phyloP scores from a whole-genome alignment of 257 asterid species.

The Gentiana macrophylla region DNA sequence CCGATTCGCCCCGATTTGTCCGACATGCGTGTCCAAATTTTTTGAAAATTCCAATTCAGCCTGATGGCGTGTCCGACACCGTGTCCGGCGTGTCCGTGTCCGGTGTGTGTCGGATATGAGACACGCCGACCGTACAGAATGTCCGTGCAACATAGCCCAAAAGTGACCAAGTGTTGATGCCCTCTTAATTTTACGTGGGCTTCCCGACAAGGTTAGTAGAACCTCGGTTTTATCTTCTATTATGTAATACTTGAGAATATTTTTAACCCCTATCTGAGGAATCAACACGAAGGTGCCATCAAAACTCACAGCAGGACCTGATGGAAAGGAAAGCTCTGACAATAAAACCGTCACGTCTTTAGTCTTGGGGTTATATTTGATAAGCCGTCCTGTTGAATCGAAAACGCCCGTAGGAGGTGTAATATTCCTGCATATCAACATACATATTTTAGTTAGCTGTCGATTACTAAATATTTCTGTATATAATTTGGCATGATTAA shows the following conservation, averaged over 20 bases:
- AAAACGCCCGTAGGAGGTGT: slow-evolving; percentile 5
- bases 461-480: no score
- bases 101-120: no score
- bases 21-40: no score
- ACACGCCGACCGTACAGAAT: no score
- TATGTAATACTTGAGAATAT: slow-evolving; percentile 24
- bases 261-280: slow-evolving; percentile 20
- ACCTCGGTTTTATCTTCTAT: slow-evolving; percentile 26
- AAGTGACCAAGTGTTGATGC: slow-evolving; percentile 23
- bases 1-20: no score
- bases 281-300: slow-evolving; percentile 23
- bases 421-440: slow-evolving; percentile 4
- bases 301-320: slow-evolving; percentile 27
- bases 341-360: slow-evolving; percentile 18
- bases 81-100: no score
- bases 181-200: slow-evolving; percentile 35
- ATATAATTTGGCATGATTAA: no score
- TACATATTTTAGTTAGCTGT: no score
- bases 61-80: no score
- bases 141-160: slow-evolving; percentile 17
- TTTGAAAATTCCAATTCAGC: no score
- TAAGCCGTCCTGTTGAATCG: slow-evolving; percentile 23
- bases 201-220: slow-evolving; percentile 20
- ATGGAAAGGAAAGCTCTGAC: slow-evolving; percentile 23
- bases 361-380: slow-evolving; percentile 26